Evolutionary conservation across 805 yeast species (phyloP), one percentile per base, ranked within the genome.

Genomic region (Brettanomyces custersianus): DNA sequence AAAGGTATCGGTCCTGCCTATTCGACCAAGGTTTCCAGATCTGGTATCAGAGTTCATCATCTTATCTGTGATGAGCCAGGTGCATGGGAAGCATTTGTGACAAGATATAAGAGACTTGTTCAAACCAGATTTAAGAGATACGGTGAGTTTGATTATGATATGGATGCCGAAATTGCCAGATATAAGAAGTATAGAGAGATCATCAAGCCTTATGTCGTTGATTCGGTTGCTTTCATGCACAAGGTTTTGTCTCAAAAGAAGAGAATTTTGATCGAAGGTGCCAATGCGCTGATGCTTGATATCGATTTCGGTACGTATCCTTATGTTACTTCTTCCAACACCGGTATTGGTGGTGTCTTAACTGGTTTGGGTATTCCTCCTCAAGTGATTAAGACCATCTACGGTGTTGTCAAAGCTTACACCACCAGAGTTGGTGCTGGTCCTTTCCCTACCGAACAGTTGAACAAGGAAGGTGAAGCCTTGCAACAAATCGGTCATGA

Each of bases 401-500:
- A 80, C 58, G 98, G 98, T 62, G 98, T 92, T 19, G 97, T 90
- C 32, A 92, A 92, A 69, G 97, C 97, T 29, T 92, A 92, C 65
- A 92, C 98, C 31, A 92, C 98, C 25, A 79, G 98, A 64, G 98
- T 92, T 38, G 98, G 98, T 52, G 97, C 88, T 57, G 98, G 98
- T 46, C 98, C 98, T 22, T 92, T 92, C 82, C 96, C 98, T 43
- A 80, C 97, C 39, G 98, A 92, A 65, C 97, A 88, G 60, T 72
- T 88, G 57, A 87, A 90, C 60, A 77, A 65, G 25, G 75, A 67
- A 33, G 98, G 98, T 54, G 94, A 83, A 52, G 74, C 76, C 46
- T 70, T 92, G 55, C 98, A 92, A 62, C 63, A 70, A 30, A 84
- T 92, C 44, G 98, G 98, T 53, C 95, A 88, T 40, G 98, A 92